Percentiles rank a stretch among this genome's conserved stretches.
Evolutionary conservation across 192 early-diverging fungal genomes (phyloP).

Genomic region (Dissophora globulifera): DNA sequence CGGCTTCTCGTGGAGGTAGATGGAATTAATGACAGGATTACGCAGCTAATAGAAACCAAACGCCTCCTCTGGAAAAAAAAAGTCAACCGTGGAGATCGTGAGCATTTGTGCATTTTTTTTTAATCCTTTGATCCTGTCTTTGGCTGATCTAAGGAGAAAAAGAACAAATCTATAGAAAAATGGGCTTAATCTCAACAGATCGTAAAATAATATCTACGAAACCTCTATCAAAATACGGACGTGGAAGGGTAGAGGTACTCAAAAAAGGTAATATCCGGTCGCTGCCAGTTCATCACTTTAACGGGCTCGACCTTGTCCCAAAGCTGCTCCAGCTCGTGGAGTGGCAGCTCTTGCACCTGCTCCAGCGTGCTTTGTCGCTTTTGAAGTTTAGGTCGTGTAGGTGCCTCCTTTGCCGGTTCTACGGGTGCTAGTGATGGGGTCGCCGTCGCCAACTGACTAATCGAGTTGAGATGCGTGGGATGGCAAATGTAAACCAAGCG

Average conservation of each 20-base stretch:
- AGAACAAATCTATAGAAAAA: no score
- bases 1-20: no score
- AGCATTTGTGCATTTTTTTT: no score
- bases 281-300: conserved; percentile 13
- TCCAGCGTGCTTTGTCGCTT: conserved; percentile 41
- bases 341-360: conserved; percentile 44
- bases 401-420: neutral
- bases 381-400: conserved; percentile 5
- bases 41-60: no score
- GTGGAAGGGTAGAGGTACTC: conserved; percentile 49
- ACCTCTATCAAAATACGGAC: conserved; percentile 15
- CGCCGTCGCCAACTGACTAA: conserved; percentile 8
- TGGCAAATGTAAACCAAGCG: conserved; percentile 53
- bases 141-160: no score
- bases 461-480: conserved; percentile 39
- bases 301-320: conserved; percentile 32
- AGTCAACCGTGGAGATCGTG: no score
- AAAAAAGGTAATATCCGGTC: conserved; percentile 49
- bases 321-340: conserved; percentile 30
- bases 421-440: neutral
- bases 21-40: no score
- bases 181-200: no score
- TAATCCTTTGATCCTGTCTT: no score
- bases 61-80: no score
- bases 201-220: no score